Base-by-base conservation (phyloP, 306 rosid species). In the Cicer bijugum region DNA sequence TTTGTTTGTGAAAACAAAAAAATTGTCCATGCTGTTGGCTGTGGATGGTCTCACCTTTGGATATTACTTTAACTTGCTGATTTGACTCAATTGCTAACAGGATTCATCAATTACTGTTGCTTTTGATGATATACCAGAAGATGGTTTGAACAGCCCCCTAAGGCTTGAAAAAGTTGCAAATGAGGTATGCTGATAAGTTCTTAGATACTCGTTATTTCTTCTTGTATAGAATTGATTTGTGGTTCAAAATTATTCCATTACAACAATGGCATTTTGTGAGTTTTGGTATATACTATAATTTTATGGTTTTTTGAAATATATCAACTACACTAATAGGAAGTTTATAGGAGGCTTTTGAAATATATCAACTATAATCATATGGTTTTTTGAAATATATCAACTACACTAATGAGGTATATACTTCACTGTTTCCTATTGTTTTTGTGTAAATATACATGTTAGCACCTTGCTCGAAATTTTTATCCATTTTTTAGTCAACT, bases 71-170 rank as follows among this genome's bases (percentile, higher is more conserved):
- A 73, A 72, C 81, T 78, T 78, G 57, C 57, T 64, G 63, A 67
- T 76, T 82, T 81, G 74, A 74, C 79, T 51, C 82, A 71, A 19
- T 69, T 67, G 10, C 74, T 68, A 33, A 71, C 88, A 94, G 98
- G 98, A 94, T 73, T 88, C 97, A 2, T 94, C 98, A 73, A 89
- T 94, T 55, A 91, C 96, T 45, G 90, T 91, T 81, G 98, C 97
- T 69, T 94, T 94, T 81, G 97, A 89, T 79, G 97, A 94, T 59
- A 84, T 94, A 77, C 98, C 97, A n/a, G 97, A 94, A 68, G 98
- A 94, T 23, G 98, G 98, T 62, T 87, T 94, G 80, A 86, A 88
- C 74, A 82, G 91, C 77, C 89, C 98, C 62, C 83, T 94, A 39
- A 88, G 98, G 70, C 83, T 91, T 45, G 98, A 94, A 81, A 94